Conservation (phyloP, 305 asterid species). For the Petunia hybrid region DNA sequence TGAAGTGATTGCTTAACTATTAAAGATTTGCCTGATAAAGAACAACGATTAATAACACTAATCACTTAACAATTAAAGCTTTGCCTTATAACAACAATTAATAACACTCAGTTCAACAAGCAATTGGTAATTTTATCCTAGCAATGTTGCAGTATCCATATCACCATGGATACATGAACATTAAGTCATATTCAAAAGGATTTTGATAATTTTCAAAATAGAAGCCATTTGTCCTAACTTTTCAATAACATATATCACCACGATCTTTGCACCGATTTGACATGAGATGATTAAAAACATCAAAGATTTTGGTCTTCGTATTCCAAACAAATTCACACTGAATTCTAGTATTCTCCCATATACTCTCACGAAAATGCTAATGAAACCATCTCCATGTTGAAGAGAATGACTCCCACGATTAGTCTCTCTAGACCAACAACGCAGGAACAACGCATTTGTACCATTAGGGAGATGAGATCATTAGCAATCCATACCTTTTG, state of each 20-base stretch:
- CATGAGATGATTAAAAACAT: neutral
- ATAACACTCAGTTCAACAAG: no score
- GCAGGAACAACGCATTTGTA: neutral
- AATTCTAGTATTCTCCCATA: neutral
- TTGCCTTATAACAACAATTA: no score
- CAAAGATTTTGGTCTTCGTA: neutral
- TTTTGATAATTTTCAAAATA: conserved; percentile 21
- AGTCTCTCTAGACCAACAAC: conserved; percentile 6
- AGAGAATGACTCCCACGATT: conserved; percentile 22
- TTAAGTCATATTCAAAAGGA: neutral
- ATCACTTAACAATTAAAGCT: no score
- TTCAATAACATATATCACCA: conserved; percentile 19
- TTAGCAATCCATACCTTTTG: neutral
- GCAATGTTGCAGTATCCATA: no score
- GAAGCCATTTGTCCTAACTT: neutral
- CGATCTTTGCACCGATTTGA: neutral
- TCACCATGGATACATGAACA: neutral
- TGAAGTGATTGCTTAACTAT: no score
- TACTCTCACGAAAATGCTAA: conserved; percentile 14
- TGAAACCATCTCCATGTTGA: neutral
- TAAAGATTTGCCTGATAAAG: no score
- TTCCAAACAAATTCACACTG: conserved; percentile 23
- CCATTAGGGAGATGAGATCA: neutral
- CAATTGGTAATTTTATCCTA: no score
- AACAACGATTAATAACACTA: no score